These are phyloP conservation scores for Alloteropsis semialata DNA, from an alignment of 176 grass and related monocot genomes.

Conservation along the genomic window DNA sequence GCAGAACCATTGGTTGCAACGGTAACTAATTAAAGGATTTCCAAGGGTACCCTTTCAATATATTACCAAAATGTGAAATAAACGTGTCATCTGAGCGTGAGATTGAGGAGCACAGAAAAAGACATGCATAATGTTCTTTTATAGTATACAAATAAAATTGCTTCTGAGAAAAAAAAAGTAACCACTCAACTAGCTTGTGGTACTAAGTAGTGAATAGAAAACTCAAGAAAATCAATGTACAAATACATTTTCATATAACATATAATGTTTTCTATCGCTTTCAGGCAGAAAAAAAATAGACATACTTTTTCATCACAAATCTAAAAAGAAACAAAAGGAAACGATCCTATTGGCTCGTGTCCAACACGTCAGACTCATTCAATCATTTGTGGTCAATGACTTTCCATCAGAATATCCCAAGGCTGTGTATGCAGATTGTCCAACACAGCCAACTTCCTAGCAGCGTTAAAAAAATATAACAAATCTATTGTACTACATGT, in stretches of 20 bases:
- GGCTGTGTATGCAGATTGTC: background rate
- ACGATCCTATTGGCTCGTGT: background rate
- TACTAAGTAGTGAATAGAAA: background rate
- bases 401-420: slow-evolving; percentile 33
- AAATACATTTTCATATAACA: background rate
- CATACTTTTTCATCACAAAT: background rate
- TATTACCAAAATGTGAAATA: background rate
- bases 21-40: background rate
- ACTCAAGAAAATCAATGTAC: background rate
- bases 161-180: background rate
- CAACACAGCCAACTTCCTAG: background rate
- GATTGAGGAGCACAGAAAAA: background rate
- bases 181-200: background rate
- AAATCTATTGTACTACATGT: slow-evolving; percentile 3
- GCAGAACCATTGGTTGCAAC: background rate
- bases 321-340: background rate
- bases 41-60: background rate
- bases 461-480: background rate
- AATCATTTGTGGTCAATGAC: background rate
- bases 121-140: background rate
- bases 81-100: background rate
- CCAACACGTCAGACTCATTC: background rate
- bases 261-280: background rate
- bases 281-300: background rate
- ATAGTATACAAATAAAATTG: background rate